phyloP scores from a whole-genome alignment of 1,139 yeast species.

The Suhomyces choctaworum region DNA sequence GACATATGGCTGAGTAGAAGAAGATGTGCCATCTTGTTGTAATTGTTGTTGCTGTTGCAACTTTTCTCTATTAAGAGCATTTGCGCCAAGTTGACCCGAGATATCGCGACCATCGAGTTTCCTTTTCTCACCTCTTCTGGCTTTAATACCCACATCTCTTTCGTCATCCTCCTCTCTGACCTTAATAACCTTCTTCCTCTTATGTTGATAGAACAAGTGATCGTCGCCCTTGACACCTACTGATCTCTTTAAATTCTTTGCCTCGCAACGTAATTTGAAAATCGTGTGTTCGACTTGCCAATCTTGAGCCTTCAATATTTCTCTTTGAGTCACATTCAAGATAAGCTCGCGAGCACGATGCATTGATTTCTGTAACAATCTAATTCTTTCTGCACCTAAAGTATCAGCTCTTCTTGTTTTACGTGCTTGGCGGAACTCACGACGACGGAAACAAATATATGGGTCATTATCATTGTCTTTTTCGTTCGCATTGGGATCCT shows the following conservation, averaged over 20 bases:
- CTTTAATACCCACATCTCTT: constrained; percentile 19
- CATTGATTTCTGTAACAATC: constrained; percentile 73
- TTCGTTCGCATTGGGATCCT: constrained; percentile 73
- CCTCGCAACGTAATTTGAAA: constrained; percentile 68
- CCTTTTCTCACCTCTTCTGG: constrained; percentile 26
- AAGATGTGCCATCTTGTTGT: constrained; percentile 27
- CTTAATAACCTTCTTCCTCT: constrained; percentile 60
- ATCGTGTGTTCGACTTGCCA: constrained; percentile 61
- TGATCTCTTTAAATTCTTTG: constrained; percentile 71
- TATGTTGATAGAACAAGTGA: constrained; percentile 76
- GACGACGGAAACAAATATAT: constrained; percentile 90
- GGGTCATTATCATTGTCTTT: constrained; percentile 92
- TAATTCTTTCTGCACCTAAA: constrained; percentile 81
- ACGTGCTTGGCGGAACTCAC: constrained; percentile 94
- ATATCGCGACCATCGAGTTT: constrained; percentile 24
- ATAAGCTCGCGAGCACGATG: constrained; percentile 74
- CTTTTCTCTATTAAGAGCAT: constrained; percentile 21
- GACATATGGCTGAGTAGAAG: constrained; percentile 73
- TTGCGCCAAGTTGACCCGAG: constrained; percentile 14
- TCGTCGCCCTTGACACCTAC: constrained; percentile 83
- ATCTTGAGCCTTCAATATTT: constrained; percentile 58
- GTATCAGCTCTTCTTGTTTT: constrained; percentile 95
- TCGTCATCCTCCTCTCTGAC: constrained; percentile 40
- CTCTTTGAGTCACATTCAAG: constrained; percentile 73
- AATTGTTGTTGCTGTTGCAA: constrained; percentile 21